Evolutionary conservation across 306 rosid species (phyloP).

Genomic region (Dicorynia guianensis): DNA sequence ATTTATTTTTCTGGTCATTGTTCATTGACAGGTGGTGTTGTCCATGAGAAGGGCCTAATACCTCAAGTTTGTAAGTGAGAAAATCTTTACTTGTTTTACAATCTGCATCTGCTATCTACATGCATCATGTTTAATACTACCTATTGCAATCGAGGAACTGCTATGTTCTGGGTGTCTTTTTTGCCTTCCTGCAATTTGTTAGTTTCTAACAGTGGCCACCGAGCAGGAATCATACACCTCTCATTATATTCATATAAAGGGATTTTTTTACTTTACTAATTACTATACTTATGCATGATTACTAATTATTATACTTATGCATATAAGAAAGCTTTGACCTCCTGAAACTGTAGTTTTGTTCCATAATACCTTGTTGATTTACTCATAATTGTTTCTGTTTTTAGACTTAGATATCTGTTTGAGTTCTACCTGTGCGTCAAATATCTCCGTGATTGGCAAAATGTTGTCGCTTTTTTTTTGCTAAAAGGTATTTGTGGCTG

Average conservation of each 20-base stretch:
- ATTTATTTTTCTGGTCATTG: slow-evolving; percentile 36
- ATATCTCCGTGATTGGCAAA: neutral
- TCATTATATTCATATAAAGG: slow-evolving; percentile 15
- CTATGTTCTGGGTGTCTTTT: slow-evolving; percentile 13
- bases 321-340: slow-evolving; percentile 5
- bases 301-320: slow-evolving; percentile 9
- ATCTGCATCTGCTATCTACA: slow-evolving; percentile 19
- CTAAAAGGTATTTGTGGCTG: neutral
- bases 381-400: neutral
- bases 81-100: slow-evolving; percentile 13
- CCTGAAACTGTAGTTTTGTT: slow-evolving; percentile 22
- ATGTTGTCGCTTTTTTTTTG: neutral
- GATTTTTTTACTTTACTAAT: slow-evolving; percentile 4
- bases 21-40: slow-evolving; percentile 74
- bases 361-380: slow-evolving; percentile 14
- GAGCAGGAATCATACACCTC: slow-evolving; percentile 1
- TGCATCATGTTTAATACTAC: neutral
- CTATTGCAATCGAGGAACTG: neutral
- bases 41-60: slow-evolving; percentile 92
- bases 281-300: slow-evolving; percentile 19
- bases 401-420: slow-evolving; percentile 21
- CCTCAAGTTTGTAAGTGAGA: slow-evolving; percentile 78
- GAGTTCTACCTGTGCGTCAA: neutral
- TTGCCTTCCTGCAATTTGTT: slow-evolving; percentile 24
- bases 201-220: neutral